Evolutionary conservation across 257 asterid genomes (phyloP), one percentile per base, ranked within the genome.

Genomic region (Coffea canephora): DNA sequence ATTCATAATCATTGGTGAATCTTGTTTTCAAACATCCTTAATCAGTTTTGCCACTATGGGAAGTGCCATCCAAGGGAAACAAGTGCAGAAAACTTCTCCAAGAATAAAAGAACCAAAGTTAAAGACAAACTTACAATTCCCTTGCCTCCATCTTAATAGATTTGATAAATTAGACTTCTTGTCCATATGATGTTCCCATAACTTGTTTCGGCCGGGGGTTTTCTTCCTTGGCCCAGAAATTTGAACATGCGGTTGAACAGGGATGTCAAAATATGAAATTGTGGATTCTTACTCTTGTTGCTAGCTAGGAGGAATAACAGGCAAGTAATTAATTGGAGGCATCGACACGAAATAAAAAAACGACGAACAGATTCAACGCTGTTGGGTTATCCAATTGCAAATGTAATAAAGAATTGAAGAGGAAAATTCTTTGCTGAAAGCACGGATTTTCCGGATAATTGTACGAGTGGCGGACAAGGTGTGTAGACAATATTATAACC

Each of bases 211-310:
- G n/a, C n/a, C n/a, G 27, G 18, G 39, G 8, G 1, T 65, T 64
- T 54, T 59, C 48, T 43, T 46, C 18, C 34, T 27, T 46, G 65
- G 52, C 10, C 4, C 13, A 10, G 70, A 75, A 59, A 75, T 41
- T 74, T 41, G 59, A 61, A 41, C 79, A 21, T 11, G 57, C 27
- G 25, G 13, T 69, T 39, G 73, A 8, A n/a, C n/a, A 68, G 23
- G 36, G 67, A 77, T 69, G 61, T 23, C 27, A 49, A 21, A 49
- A 21, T 25, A 50, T 79, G 67, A 62, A 64, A 49, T 73, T n/a
- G 41, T 64, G 52, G 79, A 80, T 74, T 74, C 83, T 13, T 41
- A 25, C 50, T 66, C 74, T 74, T 57, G 83, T 80, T 80, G 79
- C 16, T 74, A 66, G 75, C 68, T 61, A 11, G 49, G 14, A 11